Evolutionary conservation across 257 asterid genomes (phyloP).

Genomic region (Solanum virginianum): DNA sequence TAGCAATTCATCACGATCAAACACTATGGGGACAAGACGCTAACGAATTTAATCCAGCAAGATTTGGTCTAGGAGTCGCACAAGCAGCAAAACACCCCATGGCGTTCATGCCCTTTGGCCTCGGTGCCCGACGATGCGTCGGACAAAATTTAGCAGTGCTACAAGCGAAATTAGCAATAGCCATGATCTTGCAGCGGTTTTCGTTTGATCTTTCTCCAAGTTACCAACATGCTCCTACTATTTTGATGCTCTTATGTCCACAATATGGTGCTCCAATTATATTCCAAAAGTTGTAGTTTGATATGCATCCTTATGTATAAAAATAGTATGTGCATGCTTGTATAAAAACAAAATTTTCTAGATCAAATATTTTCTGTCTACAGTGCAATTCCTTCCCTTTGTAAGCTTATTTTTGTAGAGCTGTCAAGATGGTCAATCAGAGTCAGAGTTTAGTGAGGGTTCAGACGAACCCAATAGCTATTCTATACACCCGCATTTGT

Average conservation of each 20-base stretch:
- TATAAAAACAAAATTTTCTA: not conserved
- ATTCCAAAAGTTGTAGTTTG: not conserved
- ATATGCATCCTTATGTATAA: not conserved
- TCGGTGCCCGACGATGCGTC: conserved; percentile 66
- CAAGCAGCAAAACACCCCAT: not conserved
- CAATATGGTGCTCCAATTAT: conserved; percentile 49
- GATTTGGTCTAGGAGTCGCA: conserved; percentile 29
- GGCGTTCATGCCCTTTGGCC: conserved; percentile 63
- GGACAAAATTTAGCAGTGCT: conserved; percentile 65
- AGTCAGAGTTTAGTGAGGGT: too few relatives aligned
- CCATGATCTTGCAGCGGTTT: conserved; percentile 52
- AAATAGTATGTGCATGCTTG: not conserved
- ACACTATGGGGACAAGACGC: conserved; percentile 69
- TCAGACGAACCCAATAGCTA: too few relatives aligned
- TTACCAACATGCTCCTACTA: conserved; percentile 62
- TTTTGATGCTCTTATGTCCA: conserved; percentile 63
- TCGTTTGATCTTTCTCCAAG: conserved; percentile 36
- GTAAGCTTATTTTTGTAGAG: not conserved
- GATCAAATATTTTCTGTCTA: not conserved
- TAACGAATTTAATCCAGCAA: conserved; percentile 51
- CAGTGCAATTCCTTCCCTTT: not conserved
- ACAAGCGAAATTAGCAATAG: conserved; percentile 67
- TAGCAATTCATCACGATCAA: conserved; percentile 56
- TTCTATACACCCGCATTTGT: too few relatives aligned
- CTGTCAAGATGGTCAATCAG: not conserved